Evolutionary conservation across 2,329 filamentous ascomycete genomes (phyloP).

Genomic region (Aspergillus sp.): DNA sequence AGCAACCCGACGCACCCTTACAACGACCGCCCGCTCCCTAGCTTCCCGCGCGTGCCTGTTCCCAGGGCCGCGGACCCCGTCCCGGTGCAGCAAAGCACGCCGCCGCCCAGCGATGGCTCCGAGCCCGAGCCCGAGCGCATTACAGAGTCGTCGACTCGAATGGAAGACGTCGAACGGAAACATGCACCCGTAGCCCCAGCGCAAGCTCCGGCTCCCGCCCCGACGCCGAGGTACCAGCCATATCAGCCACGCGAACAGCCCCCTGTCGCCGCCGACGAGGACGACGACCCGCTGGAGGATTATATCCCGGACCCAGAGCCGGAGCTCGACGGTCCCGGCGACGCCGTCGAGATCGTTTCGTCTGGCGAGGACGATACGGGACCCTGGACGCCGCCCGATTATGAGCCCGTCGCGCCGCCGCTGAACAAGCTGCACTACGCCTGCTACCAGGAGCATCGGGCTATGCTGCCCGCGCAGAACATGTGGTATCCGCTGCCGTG

Average conservation of each 20-base stretch:
- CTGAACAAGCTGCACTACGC: slow-evolving; percentile 35
- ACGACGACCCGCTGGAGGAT: slow-evolving; percentile 26
- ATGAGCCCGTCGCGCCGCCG: slow-evolving; percentile 32
- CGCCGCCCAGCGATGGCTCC: slow-evolving; percentile 2
- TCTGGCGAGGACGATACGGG: slow-evolving; percentile 18
- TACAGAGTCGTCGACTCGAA: not conserved
- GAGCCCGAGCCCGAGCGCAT: not conserved
- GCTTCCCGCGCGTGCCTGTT: slow-evolving; percentile 7
- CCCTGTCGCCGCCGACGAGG: not conserved
- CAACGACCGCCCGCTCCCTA: slow-evolving; percentile 8
- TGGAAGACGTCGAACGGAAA: no score
- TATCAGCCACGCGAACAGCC: not conserved
- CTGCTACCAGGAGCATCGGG: slow-evolving; percentile 40
- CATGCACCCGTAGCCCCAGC: not conserved
- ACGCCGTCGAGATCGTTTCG: slow-evolving; percentile 14
- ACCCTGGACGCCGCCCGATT: slow-evolving; percentile 29
- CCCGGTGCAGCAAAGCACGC: slow-evolving; percentile 5
- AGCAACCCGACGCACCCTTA: slow-evolving; percentile 1
- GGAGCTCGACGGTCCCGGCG: slow-evolving; percentile 13
- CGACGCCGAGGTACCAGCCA: not conserved
- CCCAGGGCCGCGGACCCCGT: slow-evolving; percentile 1
- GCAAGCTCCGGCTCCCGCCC: no score
- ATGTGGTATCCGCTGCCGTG: slow-evolving; percentile 41
- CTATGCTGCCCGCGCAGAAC: slow-evolving; percentile 36
- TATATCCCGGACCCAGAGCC: slow-evolving; percentile 32